These are phyloP conservation scores for Aureobasidium melanogenum DNA, from an alignment of 2,329 filamentous ascomycete species.

Conservation along the genomic window DNA sequence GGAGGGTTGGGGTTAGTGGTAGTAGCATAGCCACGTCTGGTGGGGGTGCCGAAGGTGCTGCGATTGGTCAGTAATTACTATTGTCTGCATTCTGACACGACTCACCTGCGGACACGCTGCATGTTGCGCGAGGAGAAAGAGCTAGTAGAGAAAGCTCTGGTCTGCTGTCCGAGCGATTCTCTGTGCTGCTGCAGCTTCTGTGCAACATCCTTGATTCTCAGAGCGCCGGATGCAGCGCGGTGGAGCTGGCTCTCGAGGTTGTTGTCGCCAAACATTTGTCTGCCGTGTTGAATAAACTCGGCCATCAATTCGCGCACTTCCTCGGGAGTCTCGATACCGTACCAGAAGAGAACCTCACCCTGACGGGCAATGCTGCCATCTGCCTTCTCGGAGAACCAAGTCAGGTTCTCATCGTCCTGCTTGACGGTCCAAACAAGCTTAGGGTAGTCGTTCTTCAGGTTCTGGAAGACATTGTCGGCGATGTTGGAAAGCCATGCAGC, in stretches of 20 bases:
- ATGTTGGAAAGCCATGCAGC: constrained; percentile 91
- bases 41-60: constrained; percentile 13
- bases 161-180: constrained; percentile 41
- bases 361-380: constrained; percentile 75
- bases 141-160: constrained; percentile 58
- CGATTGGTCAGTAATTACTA: neutral
- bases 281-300: constrained; percentile 74
- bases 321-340: constrained; percentile 72
- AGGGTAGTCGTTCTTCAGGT: constrained; percentile 87
- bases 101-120: constrained; percentile 11
- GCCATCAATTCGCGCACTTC: constrained; percentile 77
- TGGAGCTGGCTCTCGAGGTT: constrained; percentile 82
- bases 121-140: constrained; percentile 24
- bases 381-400: constrained; percentile 97
- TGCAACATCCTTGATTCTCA: constrained; percentile 44
- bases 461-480: constrained; percentile 87
- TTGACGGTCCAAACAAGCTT: constrained; percentile 95
- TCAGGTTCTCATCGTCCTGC: constrained; percentile 90
- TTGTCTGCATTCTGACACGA: neutral
- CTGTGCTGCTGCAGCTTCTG: constrained; percentile 33
- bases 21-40: constrained; percentile 45
- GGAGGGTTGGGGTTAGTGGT: constrained; percentile 84
- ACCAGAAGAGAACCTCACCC: constrained; percentile 93
- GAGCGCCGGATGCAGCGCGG: constrained; percentile 63
- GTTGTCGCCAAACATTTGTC: constrained; percentile 79